Evolutionary conservation across 257 asterid genomes (phyloP).

Genomic region (Dorcoceras hygrometricum): DNA sequence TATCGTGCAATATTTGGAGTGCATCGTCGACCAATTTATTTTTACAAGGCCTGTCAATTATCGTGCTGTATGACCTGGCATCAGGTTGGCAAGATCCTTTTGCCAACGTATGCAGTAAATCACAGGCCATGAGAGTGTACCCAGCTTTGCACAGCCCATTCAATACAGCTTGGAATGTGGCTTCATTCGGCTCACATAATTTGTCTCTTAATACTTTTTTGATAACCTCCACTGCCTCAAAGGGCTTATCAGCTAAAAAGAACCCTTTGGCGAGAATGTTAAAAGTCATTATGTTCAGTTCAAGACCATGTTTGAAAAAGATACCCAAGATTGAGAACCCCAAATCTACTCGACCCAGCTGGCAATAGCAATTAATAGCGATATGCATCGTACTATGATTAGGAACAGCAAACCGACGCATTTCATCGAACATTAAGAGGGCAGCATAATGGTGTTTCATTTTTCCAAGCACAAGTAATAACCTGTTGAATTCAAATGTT

Average conservation of each 20-base stretch:
- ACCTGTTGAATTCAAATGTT: conserved; percentile 17
- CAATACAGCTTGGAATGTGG: conserved; percentile 13
- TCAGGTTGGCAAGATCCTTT: neutral
- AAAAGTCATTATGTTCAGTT: conserved; percentile 5
- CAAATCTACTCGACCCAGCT: conserved; percentile 12
- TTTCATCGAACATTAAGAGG: conserved; percentile 19
- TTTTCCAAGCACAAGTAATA: conserved; percentile 7
- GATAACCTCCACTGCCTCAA: conserved; percentile 19
- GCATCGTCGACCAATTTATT: conserved; percentile 17
- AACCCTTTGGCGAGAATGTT: neutral
- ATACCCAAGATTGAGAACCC: conserved; percentile 22
- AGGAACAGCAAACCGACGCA: conserved; percentile 14
- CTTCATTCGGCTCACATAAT: conserved; percentile 15
- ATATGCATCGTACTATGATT: neutral
- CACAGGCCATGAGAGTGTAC: neutral
- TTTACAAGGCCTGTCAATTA: conserved; percentile 23
- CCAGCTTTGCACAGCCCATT: conserved; percentile 35
- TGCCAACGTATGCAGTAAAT: conserved; percentile 18
- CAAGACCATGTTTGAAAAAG: conserved; percentile 21
- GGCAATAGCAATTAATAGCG: conserved; percentile 15
- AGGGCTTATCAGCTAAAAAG: neutral
- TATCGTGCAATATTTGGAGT: neutral
- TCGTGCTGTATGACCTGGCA: neutral
- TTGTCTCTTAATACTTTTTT: conserved; percentile 11
- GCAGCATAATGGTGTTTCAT: conserved; percentile 13